These are phyloP conservation scores for Globisporangium nagaii DNA, from an alignment of 352 stramenopile species.

Conservation along the genomic window DNA sequence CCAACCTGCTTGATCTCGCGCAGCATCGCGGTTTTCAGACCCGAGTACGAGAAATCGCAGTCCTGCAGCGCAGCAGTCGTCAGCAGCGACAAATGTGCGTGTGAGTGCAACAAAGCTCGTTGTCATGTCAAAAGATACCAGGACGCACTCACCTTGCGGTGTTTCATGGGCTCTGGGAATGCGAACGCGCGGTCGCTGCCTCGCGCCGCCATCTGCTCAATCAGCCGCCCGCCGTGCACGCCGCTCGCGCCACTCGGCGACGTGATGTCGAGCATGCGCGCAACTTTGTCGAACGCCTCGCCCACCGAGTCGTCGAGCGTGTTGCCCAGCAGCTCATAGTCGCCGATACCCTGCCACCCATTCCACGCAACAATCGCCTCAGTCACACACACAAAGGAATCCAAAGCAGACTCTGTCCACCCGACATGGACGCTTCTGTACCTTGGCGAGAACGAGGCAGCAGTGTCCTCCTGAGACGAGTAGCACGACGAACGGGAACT, in stretches of 20 bases:
- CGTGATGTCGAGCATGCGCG: constrained; percentile 90
- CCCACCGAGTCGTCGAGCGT: constrained; percentile 98
- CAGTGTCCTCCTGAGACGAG: constrained; percentile 99
- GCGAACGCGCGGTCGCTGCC: constrained; percentile 89
- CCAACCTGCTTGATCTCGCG: constrained; percentile 60
- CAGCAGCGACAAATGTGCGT: background rate
- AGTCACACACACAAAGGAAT: constrained; percentile 14
- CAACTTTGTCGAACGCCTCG: constrained; percentile 98
- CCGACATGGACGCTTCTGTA: background rate
- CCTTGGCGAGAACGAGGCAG: constrained; percentile 91
- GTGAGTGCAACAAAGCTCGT: background rate
- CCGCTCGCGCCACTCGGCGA: constrained; percentile 21
- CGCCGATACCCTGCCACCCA: constrained; percentile 85
- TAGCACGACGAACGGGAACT: constrained; percentile 97
- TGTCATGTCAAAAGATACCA: background rate
- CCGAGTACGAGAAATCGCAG: constrained; percentile 98
- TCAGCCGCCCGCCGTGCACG: constrained; percentile 89
- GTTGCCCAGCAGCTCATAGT: constrained; percentile 93
- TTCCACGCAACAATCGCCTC: constrained; percentile 1
- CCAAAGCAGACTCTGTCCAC: too few species aligned
- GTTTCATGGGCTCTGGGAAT: constrained; percentile 92
- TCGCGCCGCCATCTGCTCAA: constrained; percentile 89
- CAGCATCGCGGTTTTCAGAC: constrained; percentile 96
- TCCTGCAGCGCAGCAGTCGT: constrained; percentile 37
- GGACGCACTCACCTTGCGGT: constrained; percentile 34